Evolutionary conservation across 257 asterid species (phyloP).

Genomic region (Petunia axillaris): DNA sequence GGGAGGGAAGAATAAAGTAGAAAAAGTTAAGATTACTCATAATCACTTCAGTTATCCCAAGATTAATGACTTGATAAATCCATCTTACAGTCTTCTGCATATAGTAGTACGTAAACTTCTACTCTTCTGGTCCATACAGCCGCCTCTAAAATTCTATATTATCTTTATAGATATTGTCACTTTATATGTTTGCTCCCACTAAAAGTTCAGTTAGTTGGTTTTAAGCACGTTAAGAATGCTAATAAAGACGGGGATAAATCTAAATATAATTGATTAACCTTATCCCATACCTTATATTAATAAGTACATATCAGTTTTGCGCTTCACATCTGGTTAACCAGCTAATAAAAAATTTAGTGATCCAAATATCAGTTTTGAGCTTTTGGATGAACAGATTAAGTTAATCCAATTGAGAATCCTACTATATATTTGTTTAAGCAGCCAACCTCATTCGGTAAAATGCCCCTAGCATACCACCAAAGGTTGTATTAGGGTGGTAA

Average conservation of each 20-base stretch:
- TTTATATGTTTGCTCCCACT: conserved; percentile 17
- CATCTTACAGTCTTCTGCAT: too few relatives aligned
- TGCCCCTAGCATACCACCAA: too few relatives aligned
- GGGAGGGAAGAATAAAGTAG: neutral
- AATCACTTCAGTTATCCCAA: conserved; percentile 1
- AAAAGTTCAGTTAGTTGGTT: conserved; percentile 38
- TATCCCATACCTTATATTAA: conserved; percentile 16
- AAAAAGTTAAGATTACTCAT: neutral
- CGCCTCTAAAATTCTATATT: conserved; percentile 1
- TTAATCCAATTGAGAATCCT: neutral
- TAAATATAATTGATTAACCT: conserved; percentile 4
- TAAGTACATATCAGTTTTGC: neutral
- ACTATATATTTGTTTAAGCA: neutral
- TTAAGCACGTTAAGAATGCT: conserved; percentile 20
- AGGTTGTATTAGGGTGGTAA: neutral
- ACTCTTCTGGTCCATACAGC: neutral
- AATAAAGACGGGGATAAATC: conserved; percentile 35
- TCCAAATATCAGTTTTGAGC: neutral
- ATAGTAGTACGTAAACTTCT: neutral
- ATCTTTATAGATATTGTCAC: neutral
- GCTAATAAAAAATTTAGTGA: neutral
- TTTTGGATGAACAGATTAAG: neutral
- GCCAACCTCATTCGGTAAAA: neutral
- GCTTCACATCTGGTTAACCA: neutral
- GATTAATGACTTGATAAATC: conserved; percentile 2